phyloP scores from a whole-genome alignment of 139 green algal genomes.

The Haematococcus sp. region DNA sequence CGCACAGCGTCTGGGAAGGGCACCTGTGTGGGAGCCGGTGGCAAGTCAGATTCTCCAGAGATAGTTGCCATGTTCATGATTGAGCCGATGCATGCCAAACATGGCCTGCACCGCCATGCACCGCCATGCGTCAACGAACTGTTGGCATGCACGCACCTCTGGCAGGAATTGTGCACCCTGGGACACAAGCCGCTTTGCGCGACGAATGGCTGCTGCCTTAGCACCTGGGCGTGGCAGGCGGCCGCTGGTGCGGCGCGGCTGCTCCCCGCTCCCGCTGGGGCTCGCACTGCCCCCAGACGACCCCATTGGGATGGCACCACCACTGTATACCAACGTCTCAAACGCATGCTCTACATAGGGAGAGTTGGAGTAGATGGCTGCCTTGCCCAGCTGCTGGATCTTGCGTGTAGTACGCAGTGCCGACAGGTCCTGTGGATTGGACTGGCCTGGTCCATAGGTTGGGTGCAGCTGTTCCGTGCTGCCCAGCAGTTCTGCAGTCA shows the following conservation, averaged over 20 bases:
- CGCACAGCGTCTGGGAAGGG: conserved; percentile 37
- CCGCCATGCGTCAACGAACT: too few relatives aligned
- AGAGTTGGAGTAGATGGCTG: conserved; percentile 24
- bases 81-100: too few relatives aligned
- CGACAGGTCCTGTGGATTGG: conserved; percentile 20
- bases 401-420: conserved; percentile 23
- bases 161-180: conserved; percentile 2
- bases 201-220: conserved; percentile 30
- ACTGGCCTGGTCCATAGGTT: conserved; percentile 14
- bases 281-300: background rate
- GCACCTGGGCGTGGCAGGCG: conserved; percentile 22
- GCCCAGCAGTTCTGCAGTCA: background rate
- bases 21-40: background rate
- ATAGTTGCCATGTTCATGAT: too few relatives aligned
- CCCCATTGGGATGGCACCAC: too few relatives aligned
- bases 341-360: conserved; percentile 37
- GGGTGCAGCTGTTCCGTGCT: background rate
- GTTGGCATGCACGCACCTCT: conserved; percentile 18
- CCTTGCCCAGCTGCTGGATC: conserved; percentile 13
- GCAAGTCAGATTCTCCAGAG: too few relatives aligned
- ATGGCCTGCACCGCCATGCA: too few relatives aligned
- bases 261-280: background rate
- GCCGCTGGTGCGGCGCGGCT: conserved; percentile 17
- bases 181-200: conserved; percentile 30
- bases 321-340: conserved; percentile 28